phyloP scores from a whole-genome alignment of 176 grass and related monocot species.

The Oryza glumipatula region DNA sequence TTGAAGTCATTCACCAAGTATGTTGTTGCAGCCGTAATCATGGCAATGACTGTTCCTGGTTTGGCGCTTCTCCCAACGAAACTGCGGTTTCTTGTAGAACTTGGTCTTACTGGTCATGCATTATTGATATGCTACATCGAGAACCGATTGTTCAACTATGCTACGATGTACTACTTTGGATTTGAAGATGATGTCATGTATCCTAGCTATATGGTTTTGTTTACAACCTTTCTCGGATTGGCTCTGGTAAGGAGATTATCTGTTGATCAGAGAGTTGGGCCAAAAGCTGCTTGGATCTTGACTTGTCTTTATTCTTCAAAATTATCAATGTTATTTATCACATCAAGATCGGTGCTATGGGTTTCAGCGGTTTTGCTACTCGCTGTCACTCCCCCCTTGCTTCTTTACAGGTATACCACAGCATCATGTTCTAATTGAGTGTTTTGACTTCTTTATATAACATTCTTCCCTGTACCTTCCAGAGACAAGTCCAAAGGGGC shows the following conservation, averaged over 20 bases:
- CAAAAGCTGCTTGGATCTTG: conserved; percentile 92
- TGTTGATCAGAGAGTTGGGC: conserved; percentile 73
- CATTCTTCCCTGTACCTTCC: conserved; percentile 23
- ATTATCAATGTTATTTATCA: conserved; percentile 92
- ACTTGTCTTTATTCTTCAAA: conserved; percentile 93
- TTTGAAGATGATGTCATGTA: conserved; percentile 92
- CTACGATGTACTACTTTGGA: conserved; percentile 93
- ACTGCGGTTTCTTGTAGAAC: conserved; percentile 76
- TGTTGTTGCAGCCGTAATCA: conserved; percentile 75
- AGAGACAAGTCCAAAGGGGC: conserved; percentile 87
- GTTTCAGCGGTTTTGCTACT: conserved; percentile 87
- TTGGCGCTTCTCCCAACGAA: conserved; percentile 81
- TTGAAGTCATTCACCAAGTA: conserved; percentile 94
- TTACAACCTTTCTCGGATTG: conserved; percentile 82
- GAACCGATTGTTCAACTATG: conserved; percentile 91
- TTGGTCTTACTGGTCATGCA: conserved; percentile 88
- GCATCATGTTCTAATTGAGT: conserved; percentile 25
- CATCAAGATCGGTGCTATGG: conserved; percentile 91
- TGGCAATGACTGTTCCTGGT: conserved; percentile 90
- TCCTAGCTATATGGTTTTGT: conserved; percentile 93
- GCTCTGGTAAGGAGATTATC: conserved; percentile 85
- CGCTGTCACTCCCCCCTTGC: conserved; percentile 84
- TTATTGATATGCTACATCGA: conserved; percentile 90
- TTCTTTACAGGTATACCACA: conserved; percentile 88
- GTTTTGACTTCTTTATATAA: conserved; percentile 29